Conservation (phyloP, 1,139 yeast species). For the Geotrichum phurueaensis region DNA sequence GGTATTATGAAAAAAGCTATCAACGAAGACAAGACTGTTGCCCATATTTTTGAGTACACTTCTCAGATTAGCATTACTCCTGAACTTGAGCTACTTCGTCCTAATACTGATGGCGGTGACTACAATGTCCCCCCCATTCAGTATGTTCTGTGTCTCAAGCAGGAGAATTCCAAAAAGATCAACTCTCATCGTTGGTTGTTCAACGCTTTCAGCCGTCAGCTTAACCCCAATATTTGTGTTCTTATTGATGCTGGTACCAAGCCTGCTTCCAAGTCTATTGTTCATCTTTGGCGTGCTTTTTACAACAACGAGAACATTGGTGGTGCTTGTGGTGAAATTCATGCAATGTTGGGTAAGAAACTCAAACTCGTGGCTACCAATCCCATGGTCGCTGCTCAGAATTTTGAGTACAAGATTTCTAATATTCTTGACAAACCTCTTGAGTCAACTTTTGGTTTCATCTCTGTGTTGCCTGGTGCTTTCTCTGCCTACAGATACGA, state of each 20-base stretch:
- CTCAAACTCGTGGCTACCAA: slow-evolving; percentile 46
- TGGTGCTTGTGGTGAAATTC: slow-evolving; percentile 93
- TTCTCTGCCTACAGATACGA: slow-evolving; percentile 80
- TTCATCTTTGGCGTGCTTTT: slow-evolving; percentile 86
- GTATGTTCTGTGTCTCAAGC: slow-evolving; percentile 80
- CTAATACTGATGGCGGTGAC: slow-evolving; percentile 54
- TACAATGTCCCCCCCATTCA: slow-evolving; percentile 69
- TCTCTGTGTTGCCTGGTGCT: slow-evolving; percentile 89
- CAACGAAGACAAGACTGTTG: slow-evolving; percentile 77
- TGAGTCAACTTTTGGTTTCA: slow-evolving; percentile 83
- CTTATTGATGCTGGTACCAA: slow-evolving; percentile 92
- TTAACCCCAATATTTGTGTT: slow-evolving; percentile 81
- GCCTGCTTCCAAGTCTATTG: slow-evolving; percentile 75
- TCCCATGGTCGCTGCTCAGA: slow-evolving; percentile 88
- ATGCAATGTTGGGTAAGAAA: slow-evolving; percentile 82
- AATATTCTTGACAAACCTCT: slow-evolving; percentile 87
- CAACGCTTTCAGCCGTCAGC: slow-evolving; percentile 80
- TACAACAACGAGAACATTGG: slow-evolving; percentile 80
- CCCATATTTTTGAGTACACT: slow-evolving; percentile 88
- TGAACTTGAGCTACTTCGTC: slow-evolving; percentile 39
- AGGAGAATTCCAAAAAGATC: slow-evolving; percentile 83
- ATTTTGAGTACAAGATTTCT: slow-evolving; percentile 88
- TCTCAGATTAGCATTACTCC: slow-evolving; percentile 59
- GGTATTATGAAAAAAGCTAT: slow-evolving; percentile 89
- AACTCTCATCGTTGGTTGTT: slow-evolving; percentile 98